Base-by-base conservation (phyloP, 2,329 filamentous ascomycete species). In the Acrodontium crateriforme region DNA sequence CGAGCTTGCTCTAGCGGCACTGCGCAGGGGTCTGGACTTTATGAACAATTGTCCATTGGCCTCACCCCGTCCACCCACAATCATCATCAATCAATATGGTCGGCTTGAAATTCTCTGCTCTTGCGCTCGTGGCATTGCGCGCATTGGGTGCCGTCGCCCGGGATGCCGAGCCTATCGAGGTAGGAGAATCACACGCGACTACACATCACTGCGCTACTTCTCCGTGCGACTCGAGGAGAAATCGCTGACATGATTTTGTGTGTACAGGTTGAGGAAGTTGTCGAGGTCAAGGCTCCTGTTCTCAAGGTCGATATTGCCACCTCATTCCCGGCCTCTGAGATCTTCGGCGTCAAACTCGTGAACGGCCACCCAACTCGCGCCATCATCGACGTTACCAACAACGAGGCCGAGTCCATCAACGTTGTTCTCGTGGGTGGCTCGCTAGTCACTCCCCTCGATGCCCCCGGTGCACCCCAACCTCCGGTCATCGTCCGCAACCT, bases 281-380 rank as follows among this genome's bases (percentile, higher is more conserved):
- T n/a, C n/a, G n/a, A n/a, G n/a, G n/a, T n/a, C n/a, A n/a, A 58
- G 63, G 77, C 50, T 54, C 75, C 62, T 41, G 66, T 59, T 36
- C 53, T 72, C 35, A 62, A 62, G 32, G 65, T 76, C 40, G 56
- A 59, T 29, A 61, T 71, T 38, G 59, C 63, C 28, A 62, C 70
- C 32, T 62, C 64, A 18, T 77, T 77, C 56, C 72, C 72, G 16
- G 57, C 70, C 39, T 63, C 69, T 33, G 82, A 91, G 63, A 76
- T 92, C 58, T 89, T 94, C 45, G 89, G 87, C 47, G 74, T 95
- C 45, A 93, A 92, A 71, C 74, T 95, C 44, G 71, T 95, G 65
- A 98, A 98, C 54, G 83, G 84, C 49, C 76, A 78, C 41, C 73
- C 83, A 22, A 93, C 84, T 39, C 74, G 80, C 55, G 78, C 84